phyloP scores from a whole-genome alignment of 169 alveolate genomes.

The Cryptosporidium ubiquitum region DNA sequence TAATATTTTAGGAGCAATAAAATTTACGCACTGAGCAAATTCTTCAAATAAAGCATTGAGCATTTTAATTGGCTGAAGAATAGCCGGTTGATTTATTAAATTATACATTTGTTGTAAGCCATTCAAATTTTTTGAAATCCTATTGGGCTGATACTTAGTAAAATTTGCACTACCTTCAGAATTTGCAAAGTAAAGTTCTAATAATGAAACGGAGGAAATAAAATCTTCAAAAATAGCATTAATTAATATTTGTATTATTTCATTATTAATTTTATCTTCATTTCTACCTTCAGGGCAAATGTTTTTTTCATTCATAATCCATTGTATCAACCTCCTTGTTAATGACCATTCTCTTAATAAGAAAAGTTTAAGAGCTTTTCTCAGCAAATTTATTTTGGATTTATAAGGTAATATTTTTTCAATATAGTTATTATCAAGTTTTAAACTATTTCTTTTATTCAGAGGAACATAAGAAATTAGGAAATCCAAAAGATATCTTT shows the following conservation, averaged over 20 bases:
- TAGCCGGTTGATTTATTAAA: not conserved
- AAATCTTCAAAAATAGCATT: constrained; percentile 60
- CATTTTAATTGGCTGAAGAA: constrained; percentile 24
- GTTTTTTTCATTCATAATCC: constrained; percentile 65
- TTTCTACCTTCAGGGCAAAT: not conserved
- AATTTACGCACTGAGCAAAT: not conserved
- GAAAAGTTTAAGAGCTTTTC: constrained; percentile 73
- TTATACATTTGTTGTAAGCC: not conserved
- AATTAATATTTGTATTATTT: not conserved
- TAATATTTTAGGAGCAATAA: constrained; percentile 19
- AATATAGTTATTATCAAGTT: not conserved
- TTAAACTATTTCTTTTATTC: not conserved
- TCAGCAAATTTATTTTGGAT: constrained; percentile 48
- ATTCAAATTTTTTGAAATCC: not conserved
- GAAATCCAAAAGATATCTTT: constrained; percentile 82
- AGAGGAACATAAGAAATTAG: constrained; percentile 83
- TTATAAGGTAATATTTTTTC: constrained; percentile 29
- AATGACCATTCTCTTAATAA: constrained; percentile 79
- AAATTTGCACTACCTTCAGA: not conserved
- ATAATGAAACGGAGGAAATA: not conserved
- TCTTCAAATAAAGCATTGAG: constrained; percentile 42
- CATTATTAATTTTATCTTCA: not conserved
- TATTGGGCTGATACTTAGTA: not conserved
- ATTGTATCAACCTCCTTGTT: constrained; percentile 76
- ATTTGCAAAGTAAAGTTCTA: not conserved